phyloP scores from a whole-genome alignment of 2,329 filamentous ascomycete genomes.

The Phaeoacremonium minimum region DNA sequence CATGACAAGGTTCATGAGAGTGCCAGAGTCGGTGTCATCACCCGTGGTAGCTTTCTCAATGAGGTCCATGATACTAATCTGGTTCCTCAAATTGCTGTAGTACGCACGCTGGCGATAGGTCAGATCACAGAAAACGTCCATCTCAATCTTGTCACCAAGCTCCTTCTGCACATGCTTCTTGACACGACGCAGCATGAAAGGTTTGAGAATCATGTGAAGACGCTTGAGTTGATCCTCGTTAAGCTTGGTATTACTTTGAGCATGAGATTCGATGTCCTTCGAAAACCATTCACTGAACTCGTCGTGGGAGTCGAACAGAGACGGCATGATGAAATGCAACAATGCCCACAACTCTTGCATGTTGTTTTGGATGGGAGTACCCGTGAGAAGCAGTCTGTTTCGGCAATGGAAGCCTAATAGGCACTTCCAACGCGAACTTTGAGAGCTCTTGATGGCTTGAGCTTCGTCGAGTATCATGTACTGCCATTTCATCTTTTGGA shows the following conservation, averaged over 20 bases:
- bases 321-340: constrained; percentile 99
- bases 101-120: constrained; percentile 94
- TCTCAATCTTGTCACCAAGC: constrained; percentile 96
- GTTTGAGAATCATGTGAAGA: constrained; percentile 97
- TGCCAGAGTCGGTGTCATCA: constrained; percentile 91
- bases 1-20: constrained; percentile 99
- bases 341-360: constrained; percentile 99
- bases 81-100: constrained; percentile 88
- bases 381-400: constrained; percentile 87
- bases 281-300: constrained; percentile 94
- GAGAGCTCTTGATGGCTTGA: constrained; percentile 97
- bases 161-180: constrained; percentile 99
- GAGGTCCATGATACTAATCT: constrained; percentile 97
- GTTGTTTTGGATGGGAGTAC: constrained; percentile 98
- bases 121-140: constrained; percentile 93
- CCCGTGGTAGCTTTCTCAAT: constrained; percentile 95
- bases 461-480: constrained; percentile 99
- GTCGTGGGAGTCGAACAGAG: constrained; percentile 89
- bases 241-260: constrained; percentile 98
- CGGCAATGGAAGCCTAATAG: constrained; percentile 91
- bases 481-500: constrained; percentile 99
- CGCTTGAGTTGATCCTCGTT: constrained; percentile 97
- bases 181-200: constrained; percentile 98
- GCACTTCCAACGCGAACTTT: constrained; percentile 95
- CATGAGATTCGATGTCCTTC: constrained; percentile 95